Evolutionary conservation across 1,139 yeast genomes (phyloP).

Genomic region (Candida mesenterica): DNA sequence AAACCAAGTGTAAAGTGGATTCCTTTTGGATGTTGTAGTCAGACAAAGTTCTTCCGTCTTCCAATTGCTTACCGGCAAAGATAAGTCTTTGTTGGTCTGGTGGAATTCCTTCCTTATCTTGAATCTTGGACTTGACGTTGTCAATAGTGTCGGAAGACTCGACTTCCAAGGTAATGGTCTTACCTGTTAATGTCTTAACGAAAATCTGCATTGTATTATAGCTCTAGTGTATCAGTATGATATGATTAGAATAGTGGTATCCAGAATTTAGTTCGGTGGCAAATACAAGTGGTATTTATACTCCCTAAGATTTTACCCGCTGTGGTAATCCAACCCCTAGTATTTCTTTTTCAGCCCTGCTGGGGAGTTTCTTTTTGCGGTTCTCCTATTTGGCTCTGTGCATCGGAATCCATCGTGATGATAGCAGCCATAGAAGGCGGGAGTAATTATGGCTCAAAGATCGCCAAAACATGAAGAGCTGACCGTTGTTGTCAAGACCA

Average conservation of each 20-base stretch:
- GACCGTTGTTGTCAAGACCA: no score
- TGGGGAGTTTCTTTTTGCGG: no score
- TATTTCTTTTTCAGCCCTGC: no score
- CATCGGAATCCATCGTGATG: no score
- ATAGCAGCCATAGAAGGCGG: no score
- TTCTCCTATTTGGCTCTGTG: no score
- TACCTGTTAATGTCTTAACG: conserved; percentile 63
- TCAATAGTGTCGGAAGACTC: conserved; percentile 75
- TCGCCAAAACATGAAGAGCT: no score
- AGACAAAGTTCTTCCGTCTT: conserved; percentile 65
- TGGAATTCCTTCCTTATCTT: conserved; percentile 54
- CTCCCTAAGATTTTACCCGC: background rate
- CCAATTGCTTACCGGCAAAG: conserved; percentile 61
- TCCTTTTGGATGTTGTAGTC: conserved; percentile 91
- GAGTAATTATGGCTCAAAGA: no score
- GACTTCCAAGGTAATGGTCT: conserved; percentile 67
- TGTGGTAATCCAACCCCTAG: no score
- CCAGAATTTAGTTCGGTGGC: background rate
- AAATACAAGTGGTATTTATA: conserved; percentile 2
- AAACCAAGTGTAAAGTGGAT: conserved; percentile 82
- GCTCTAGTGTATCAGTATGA: no score
- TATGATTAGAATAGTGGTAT: conserved; percentile 1
- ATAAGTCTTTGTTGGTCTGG: conserved; percentile 56
- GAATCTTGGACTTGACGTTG: conserved; percentile 55
- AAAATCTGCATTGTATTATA: conserved; percentile 37